Base-by-base conservation (phyloP, 2,329 filamentous ascomycete species). In the Anisogramma anomala region DNA sequence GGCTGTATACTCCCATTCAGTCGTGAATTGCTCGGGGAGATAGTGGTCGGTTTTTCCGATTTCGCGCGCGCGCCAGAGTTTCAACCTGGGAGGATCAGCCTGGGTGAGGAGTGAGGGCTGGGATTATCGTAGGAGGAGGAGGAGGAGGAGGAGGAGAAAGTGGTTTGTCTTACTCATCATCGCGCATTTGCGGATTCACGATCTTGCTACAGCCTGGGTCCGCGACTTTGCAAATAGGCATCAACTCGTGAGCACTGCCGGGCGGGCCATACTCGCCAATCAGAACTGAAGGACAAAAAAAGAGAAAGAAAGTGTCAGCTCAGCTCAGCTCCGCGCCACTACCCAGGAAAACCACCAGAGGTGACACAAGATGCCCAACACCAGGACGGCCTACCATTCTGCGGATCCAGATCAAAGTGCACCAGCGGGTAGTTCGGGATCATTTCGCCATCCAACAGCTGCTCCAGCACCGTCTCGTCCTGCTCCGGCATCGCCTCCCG, bases 1-100 rank as follows among this genome's bases (percentile, higher is more conserved):
- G 4, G 36, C 36, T 17, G 18, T 9, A 26, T 38, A 38, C n/a
- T 38, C 36, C 36, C 36, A 38, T 17, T 38, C 36, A 10, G 9
- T 10, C 3, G 26, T 38, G 17, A 38, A 30, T 9, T 38, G 36
- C 36, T 38, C 36, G 8, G 36, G 36, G 1, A n/a, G 13, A 17
- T 19, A 20, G 36, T 28, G 20, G 17, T 31, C 17, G 2, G 36
- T 3, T 15, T 38, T 38, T 10, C 36, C 36, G 17, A 3, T 5
- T 4, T 3, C 4, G 10, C 36, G 36, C 1, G 18, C 9, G 8
- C 13, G 10, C 36, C 36, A 38, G 26, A 38, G 36, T 13, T n/a
- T 8, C 5, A 5, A 10, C 13, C 31, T 33, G 28, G n/a, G 9
- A 31, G n/a, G 27, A 31, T 31, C n/a, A 15, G 14, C 14, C 6